Evolutionary conservation across 2,329 filamentous ascomycete species (phyloP), one percentile per base, ranked within the genome.

Genomic region (Aspergillus intermedius): DNA sequence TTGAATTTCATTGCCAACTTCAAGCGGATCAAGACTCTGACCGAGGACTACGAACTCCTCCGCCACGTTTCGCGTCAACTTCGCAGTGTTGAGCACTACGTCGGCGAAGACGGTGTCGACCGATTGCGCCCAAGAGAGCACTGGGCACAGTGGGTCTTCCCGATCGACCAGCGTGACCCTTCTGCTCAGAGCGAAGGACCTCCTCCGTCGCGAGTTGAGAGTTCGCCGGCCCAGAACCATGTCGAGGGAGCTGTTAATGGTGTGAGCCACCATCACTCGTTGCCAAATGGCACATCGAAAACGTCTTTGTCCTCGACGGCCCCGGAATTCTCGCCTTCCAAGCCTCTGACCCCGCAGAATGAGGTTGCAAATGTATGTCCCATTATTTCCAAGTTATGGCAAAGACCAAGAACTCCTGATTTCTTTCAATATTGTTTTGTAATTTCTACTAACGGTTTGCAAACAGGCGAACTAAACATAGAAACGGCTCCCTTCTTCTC

Each of bases 1-100:
- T 73, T 98, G 45, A 77, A 79, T 30, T 80, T 95, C 50, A 85
- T 98, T 58, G 80, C 86, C 19, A 79, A 77, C n/a, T 98, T 98
- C 76, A 89, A 88, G 68, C 85, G 93, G 50, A 85, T 95, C 64
- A 84, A 84, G 68, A 74, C 79, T 23, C 72, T 94, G 25, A 86
- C 85, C 0, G 80, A 81, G 45, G 84, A 95, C 49, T 73, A 84
- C 49, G 83, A 88, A 35, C 69, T 91, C 48, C 74, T 97, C 51
- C 87, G 87, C 52, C 77, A 80, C 48, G 88, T 86, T 12, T 91
- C 87, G 63, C 80, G 86, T 49, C 79, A 85, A 54, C 88, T 88
- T 0, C 76, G 77, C 8, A 78, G 78, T 35, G 78, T 95, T 50
- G 90, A 97, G 58, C 84, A 88, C 60, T 77, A 86, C 42, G 70